phyloP scores from a whole-genome alignment of 1,284 basidiomycete species.

The Crucibulum cyathiforme region DNA sequence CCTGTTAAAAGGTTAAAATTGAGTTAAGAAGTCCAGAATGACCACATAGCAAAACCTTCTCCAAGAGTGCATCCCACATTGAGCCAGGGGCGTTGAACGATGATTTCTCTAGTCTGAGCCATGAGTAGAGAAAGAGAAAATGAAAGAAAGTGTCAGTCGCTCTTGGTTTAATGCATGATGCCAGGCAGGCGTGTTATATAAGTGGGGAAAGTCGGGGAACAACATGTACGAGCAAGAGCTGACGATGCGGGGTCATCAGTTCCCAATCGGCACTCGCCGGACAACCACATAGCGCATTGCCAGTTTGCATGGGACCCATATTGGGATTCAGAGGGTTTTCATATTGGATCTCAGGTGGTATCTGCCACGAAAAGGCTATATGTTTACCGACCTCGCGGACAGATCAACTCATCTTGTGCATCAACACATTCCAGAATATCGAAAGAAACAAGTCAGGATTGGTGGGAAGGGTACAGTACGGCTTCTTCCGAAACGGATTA shows the following conservation, averaged over 20 bases:
- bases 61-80: constrained; percentile 65
- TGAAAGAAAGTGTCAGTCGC: neutral
- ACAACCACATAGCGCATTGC: constrained; percentile 17
- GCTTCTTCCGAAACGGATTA: constrained; percentile 32
- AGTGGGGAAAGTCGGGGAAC: constrained; percentile 11
- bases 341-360: constrained; percentile 24
- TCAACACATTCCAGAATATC: constrained; percentile 28
- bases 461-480: constrained; percentile 37
- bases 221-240: constrained; percentile 14
- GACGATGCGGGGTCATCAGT: constrained; percentile 24
- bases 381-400: constrained; percentile 30
- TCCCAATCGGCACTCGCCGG: constrained; percentile 31
- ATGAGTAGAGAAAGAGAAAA: constrained; percentile 6
- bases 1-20: constrained; percentile 41
- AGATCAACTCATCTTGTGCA: constrained; percentile 22
- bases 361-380: constrained; percentile 23
- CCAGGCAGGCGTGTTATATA: constrained; percentile 22
- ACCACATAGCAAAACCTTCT: constrained; percentile 53
- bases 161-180: constrained; percentile 3
- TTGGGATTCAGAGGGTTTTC: constrained; percentile 3
- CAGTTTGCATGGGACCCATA: neutral
- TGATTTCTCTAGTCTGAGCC: constrained; percentile 32
- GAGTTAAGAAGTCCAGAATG: neutral
- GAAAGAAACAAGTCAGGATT: constrained; percentile 32
- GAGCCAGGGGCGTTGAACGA: constrained; percentile 52